Conservation (phyloP, 345 rosid species). For the Schrenkiella parvula region DNA sequence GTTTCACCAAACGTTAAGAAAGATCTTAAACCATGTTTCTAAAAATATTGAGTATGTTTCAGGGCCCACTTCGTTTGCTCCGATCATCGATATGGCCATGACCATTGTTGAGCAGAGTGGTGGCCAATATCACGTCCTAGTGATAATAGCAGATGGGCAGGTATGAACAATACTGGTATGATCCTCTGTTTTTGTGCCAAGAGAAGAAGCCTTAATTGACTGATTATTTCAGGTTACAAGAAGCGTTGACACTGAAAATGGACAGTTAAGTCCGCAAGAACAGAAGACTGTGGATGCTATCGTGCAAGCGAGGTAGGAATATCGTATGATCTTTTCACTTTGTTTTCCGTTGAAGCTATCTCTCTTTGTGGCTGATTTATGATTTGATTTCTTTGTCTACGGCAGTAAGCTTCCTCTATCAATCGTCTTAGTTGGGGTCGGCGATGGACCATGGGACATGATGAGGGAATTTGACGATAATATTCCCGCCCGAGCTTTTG, state of each 20-base stretch:
- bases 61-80: conserved; percentile 98
- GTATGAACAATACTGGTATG: conserved; percentile 34
- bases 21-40: not conserved
- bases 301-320: conserved; percentile 92
- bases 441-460: too few relatives aligned
- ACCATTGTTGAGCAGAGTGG: conserved; percentile 81
- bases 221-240: conserved; percentile 65
- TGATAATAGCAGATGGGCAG: conserved; percentile 97
- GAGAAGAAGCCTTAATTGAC: conserved; percentile 3
- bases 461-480: conserved; percentile 34
- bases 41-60: not conserved
- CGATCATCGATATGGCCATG: conserved; percentile 85
- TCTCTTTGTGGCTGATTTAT: too few relatives aligned
- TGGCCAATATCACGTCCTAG: conserved; percentile 85
- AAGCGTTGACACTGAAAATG: conserved; percentile 65
- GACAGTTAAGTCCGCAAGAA: conserved; percentile 79
- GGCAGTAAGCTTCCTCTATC: too few relatives aligned
- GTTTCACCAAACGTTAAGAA: not conserved
- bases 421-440: too few relatives aligned
- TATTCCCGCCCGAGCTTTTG: conserved; percentile 90
- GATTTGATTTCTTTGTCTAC: too few relatives aligned
- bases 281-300: too few relatives aligned
- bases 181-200: not conserved
- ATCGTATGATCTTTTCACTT: too few relatives aligned
- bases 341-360: too few relatives aligned